Evolutionary conservation across 1,284 basidiomycete genomes (phyloP).

Genomic region (Naganishia sp.): DNA sequence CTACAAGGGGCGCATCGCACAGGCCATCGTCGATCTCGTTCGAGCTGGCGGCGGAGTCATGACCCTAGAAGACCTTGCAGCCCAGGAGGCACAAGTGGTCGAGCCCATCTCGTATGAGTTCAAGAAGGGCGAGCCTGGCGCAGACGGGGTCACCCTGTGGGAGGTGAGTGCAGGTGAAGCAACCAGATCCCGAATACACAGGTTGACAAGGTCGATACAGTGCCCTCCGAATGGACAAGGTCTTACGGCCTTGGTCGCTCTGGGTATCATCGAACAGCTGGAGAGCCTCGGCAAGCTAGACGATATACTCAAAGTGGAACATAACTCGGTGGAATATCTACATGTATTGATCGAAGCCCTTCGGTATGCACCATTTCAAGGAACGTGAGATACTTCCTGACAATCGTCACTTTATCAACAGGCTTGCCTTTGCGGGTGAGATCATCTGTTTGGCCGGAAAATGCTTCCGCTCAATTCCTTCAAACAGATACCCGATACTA

Average conservation of each 20-base stretch:
- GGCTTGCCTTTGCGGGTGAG: slow-evolving; percentile 48
- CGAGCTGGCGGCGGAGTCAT: slow-evolving; percentile 80
- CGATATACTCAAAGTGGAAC: slow-evolving; percentile 73
- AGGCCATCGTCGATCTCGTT: slow-evolving; percentile 83
- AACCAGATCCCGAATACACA: background rate
- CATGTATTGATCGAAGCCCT: slow-evolving; percentile 83
- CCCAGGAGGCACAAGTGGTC: slow-evolving; percentile 74
- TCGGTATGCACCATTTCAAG: slow-evolving; percentile 57
- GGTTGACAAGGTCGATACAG: slow-evolving; percentile 8
- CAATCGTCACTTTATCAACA: slow-evolving; percentile 33
- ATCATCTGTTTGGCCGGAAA: background rate
- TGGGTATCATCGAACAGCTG: slow-evolving; percentile 86
- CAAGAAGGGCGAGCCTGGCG: slow-evolving; percentile 54
- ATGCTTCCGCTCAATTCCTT: background rate
- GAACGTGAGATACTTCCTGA: background rate
- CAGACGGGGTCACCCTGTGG: slow-evolving; percentile 73
- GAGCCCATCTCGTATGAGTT: slow-evolving; percentile 90
- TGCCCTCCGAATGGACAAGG: slow-evolving; percentile 96
- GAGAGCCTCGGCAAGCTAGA: slow-evolving; percentile 71
- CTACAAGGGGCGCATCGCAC: slow-evolving; percentile 84
- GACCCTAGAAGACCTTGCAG: slow-evolving; percentile 81
- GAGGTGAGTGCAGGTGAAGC: slow-evolving; percentile 61
- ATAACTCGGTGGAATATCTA: slow-evolving; percentile 84
- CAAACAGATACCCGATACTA: slow-evolving; percentile 76
- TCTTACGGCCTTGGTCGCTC: slow-evolving; percentile 85